phyloP scores from a whole-genome alignment of 169 alveolate genomes.

The Plasmodium gallinaceum region DNA sequence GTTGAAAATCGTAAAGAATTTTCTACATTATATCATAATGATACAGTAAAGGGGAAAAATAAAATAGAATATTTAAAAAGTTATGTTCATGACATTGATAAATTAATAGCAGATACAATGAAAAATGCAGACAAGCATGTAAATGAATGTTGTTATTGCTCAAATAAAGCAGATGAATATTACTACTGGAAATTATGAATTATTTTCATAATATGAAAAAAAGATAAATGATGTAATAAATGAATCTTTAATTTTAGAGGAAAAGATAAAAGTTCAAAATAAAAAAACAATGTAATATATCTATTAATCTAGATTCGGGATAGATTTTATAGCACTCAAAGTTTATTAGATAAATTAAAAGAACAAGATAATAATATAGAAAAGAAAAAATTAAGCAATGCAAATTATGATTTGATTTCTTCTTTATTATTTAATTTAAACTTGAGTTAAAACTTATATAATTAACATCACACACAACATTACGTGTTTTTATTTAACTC shows the following conservation, averaged over 20 bases:
- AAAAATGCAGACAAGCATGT: background rate
- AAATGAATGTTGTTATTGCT: background rate
- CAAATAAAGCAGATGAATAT: background rate
- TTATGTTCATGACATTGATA: background rate
- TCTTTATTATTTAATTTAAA: too few relatives aligned
- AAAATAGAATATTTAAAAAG: constrained; percentile 1
- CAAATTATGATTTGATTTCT: too few relatives aligned
- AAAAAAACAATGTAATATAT: background rate
- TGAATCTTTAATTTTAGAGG: background rate
- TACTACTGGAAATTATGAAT: background rate
- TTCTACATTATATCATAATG: background rate
- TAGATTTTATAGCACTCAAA: too few relatives aligned
- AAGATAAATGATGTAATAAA: background rate
- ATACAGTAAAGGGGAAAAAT: background rate
- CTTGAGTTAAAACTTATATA: too few relatives aligned
- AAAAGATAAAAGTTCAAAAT: background rate
- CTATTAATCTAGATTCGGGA: background rate
- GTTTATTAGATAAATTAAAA: too few relatives aligned
- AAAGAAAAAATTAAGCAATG: background rate
- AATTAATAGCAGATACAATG: background rate
- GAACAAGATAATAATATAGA: too few relatives aligned
- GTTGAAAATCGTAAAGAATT: background rate
- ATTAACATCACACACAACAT: too few relatives aligned
- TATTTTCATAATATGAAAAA: background rate
- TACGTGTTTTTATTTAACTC: too few relatives aligned